These are phyloP conservation scores for Cyberlindnera veronae DNA, from an alignment of 805 yeast genomes.

Conservation along the genomic window DNA sequence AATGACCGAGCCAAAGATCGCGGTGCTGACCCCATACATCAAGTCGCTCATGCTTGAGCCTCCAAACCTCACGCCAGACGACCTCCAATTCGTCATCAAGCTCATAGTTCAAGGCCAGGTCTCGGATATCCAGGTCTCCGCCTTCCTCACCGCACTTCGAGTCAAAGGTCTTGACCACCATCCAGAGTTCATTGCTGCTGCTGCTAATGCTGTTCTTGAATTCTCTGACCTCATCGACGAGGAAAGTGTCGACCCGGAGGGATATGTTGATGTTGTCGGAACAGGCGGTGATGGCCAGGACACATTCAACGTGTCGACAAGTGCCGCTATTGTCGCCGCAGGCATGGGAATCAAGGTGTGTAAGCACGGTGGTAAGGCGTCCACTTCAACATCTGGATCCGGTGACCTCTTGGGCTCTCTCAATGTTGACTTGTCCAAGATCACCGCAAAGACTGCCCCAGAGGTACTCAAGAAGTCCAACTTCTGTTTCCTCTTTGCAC, in stretches of 20 bases:
- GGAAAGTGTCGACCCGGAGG: slow-evolving; percentile 40
- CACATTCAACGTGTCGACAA: slow-evolving; percentile 94
- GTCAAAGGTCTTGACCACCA: slow-evolving; percentile 73
- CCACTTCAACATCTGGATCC: slow-evolving; percentile 89
- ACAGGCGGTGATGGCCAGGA: slow-evolving; percentile 99
- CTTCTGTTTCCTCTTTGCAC: slow-evolving; percentile 82
- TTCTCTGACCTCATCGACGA: slow-evolving; percentile 56
- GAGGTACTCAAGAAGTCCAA: slow-evolving; percentile 44
- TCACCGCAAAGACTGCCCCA: slow-evolving; percentile 61
- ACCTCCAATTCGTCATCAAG: slow-evolving; percentile 59
- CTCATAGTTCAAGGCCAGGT: slow-evolving; percentile 59
- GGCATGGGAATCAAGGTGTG: slow-evolving; percentile 81
- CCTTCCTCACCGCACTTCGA: slow-evolving; percentile 78
- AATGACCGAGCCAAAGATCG: not conserved
- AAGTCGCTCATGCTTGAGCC: slow-evolving; percentile 61
- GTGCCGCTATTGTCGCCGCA: slow-evolving; percentile 90
- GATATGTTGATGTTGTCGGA: slow-evolving; percentile 88
- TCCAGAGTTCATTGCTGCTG: slow-evolving; percentile 80
- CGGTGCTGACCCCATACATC: slow-evolving; percentile 50
- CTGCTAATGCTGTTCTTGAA: slow-evolving; percentile 70
- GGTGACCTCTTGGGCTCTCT: slow-evolving; percentile 80
- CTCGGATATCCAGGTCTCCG: slow-evolving; percentile 65
- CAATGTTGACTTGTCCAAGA: slow-evolving; percentile 79
- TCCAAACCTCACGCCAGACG: slow-evolving; percentile 58
- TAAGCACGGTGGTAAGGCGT: slow-evolving; percentile 97